phyloP scores from a whole-genome alignment of 2,329 filamentous ascomycete genomes.

The Fusarium begoniae region DNA sequence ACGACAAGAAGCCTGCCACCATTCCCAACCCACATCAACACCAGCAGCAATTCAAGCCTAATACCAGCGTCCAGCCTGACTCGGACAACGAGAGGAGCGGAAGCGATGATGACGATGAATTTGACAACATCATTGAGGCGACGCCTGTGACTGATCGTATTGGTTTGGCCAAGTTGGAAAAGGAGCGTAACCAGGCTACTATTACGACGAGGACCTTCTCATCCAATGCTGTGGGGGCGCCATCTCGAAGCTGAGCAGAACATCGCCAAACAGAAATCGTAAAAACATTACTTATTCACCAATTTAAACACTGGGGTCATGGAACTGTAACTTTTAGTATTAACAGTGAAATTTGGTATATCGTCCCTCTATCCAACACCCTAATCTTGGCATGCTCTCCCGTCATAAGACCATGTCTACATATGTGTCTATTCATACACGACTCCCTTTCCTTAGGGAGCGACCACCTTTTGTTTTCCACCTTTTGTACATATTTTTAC shows the following conservation, averaged over 20 bases:
- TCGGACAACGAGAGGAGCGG: constrained; percentile 67
- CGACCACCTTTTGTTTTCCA: constrained; percentile 1
- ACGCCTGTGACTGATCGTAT: constrained; percentile 88
- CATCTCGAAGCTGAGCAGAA: constrained; percentile 53
- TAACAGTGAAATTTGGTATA: constrained; percentile 20
- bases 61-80: constrained; percentile 75
- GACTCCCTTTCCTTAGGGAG: background rate
- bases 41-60: constrained; percentile 58
- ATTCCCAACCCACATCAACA: constrained; percentile 64
- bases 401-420: constrained; percentile 14
- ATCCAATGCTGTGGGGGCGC: constrained; percentile 59
- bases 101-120: constrained; percentile 73
- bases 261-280: background rate
- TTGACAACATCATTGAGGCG: constrained; percentile 93
- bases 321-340: background rate
- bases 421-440: constrained; percentile 27
- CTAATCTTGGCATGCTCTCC: constrained; percentile 2
- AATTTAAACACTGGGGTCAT: background rate
- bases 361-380: background rate
- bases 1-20: constrained; percentile 68
- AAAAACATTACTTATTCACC: background rate
- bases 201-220: constrained; percentile 62
- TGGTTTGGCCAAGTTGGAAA: constrained; percentile 68
- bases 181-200: constrained; percentile 60
- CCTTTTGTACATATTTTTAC: constrained; percentile 33